Evolutionary conservation across 2,329 filamentous ascomycete genomes (phyloP).

Genomic region (Fusarium sp.): DNA sequence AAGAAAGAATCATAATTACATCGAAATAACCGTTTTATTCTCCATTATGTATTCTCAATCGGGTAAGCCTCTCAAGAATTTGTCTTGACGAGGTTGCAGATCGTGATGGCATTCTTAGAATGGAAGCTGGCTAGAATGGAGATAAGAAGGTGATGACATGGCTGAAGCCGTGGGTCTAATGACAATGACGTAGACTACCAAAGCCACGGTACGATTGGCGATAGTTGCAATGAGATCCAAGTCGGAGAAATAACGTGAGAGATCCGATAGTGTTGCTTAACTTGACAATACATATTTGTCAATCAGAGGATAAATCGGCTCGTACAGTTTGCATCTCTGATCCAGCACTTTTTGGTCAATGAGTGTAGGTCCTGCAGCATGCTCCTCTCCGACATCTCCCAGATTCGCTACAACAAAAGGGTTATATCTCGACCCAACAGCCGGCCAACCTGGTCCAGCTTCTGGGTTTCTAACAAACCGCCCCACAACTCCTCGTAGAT

Average conservation of each 20-base stretch:
- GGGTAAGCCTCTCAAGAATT: slow-evolving; percentile 8
- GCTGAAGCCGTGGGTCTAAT: slow-evolving; percentile 18
- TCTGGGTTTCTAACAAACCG: slow-evolving; percentile 40
- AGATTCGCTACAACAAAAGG: slow-evolving; percentile 34
- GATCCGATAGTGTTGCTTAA: neutral
- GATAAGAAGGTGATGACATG: neutral
- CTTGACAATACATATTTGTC: slow-evolving; percentile 16
- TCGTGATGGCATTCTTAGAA: slow-evolving; percentile 13
- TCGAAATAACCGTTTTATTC: neutral
- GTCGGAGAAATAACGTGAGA: neutral
- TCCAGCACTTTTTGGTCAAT: slow-evolving; percentile 35
- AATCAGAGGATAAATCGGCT: slow-evolving; percentile 27
- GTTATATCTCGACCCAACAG: slow-evolving; percentile 32
- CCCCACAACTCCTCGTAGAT: slow-evolving; percentile 37
- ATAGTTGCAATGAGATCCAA: neutral
- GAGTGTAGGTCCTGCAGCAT: slow-evolving; percentile 15
- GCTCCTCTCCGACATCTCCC: slow-evolving; percentile 29
- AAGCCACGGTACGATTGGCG: neutral
- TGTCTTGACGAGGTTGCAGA: neutral
- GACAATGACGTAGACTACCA: slow-evolving; percentile 25
- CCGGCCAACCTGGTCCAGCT: slow-evolving; percentile 42
- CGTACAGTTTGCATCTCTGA: slow-evolving; percentile 34
- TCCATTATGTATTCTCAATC: neutral
- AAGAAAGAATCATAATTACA: slow-evolving; percentile 6
- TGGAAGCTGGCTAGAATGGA: slow-evolving; percentile 13